Evolutionary conservation across 2,329 filamentous ascomycete genomes (phyloP).

Genomic region (Chrysosporium queenslandicum): DNA sequence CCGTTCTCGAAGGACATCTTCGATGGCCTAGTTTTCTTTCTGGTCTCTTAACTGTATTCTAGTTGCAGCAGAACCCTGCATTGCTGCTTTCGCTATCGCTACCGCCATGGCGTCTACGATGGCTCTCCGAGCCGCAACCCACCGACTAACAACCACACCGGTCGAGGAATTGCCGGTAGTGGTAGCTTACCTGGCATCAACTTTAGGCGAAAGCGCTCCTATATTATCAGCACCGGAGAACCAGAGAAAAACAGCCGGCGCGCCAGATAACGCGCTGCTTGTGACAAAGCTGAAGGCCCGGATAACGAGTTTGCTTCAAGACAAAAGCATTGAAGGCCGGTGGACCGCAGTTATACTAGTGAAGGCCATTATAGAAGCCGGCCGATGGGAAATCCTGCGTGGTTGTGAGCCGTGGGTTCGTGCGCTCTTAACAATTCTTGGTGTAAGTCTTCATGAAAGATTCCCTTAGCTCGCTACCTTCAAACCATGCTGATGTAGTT

Average conservation of each 20-base stretch:
- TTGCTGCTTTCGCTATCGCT: background rate
- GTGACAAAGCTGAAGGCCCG: constrained; percentile 75
- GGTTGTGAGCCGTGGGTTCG: constrained; percentile 65
- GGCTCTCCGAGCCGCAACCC: constrained; percentile 36
- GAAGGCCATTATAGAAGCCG: constrained; percentile 71
- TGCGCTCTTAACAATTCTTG: constrained; percentile 62
- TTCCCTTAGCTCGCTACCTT: too few species aligned
- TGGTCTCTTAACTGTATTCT: background rate
- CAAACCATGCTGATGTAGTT: background rate
- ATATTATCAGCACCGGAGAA: constrained; percentile 53
- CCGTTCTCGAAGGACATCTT: background rate
- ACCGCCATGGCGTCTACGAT: constrained; percentile 25
- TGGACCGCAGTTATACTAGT: constrained; percentile 69
- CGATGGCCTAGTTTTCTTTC: background rate
- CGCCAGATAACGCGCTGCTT: constrained; percentile 57
- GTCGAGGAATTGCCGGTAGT: constrained; percentile 64
- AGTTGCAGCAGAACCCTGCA: background rate
- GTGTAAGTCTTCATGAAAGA: constrained; percentile 40
- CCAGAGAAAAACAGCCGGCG: constrained; percentile 51
- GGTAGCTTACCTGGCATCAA: constrained; percentile 55
- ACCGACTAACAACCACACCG: constrained; percentile 57
- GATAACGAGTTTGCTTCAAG: constrained; percentile 66
- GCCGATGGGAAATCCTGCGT: constrained; percentile 71
- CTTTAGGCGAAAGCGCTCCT: constrained; percentile 45
- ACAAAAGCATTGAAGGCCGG: constrained; percentile 61